Percentiles rank a stretch among this genome's conserved stretches.
These are phyloP conservation scores for Casuarina cunninghamiana DNA, from an alignment of 306 rosid species.

Conservation along the genomic window DNA sequence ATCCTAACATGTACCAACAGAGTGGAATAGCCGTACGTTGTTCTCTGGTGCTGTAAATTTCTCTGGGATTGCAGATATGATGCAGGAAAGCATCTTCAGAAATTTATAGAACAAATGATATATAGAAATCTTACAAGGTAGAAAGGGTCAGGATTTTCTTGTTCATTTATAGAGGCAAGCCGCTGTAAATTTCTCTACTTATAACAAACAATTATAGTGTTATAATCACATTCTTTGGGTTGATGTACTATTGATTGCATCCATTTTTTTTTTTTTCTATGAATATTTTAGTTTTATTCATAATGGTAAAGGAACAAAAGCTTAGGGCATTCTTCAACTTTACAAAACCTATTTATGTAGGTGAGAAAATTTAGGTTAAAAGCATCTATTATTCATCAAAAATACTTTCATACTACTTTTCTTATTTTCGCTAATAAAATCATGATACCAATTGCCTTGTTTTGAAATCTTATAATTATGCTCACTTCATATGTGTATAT, in stretches of 20 bases:
- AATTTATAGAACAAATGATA: neutral
- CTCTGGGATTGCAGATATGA: constrained; percentile 17
- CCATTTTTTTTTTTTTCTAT: no score
- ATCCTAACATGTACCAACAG: constrained; percentile 65
- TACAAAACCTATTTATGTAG: no score
- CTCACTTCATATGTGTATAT: no score
- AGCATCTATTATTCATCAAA: no score
- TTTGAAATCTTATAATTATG: no score
- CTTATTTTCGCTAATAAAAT: no score
- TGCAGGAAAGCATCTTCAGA: neutral
- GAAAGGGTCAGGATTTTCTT: constrained; percentile 7
- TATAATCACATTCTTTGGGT: neutral
- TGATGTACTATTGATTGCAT: neutral
- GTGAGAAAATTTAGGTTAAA: no score
- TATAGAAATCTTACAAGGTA: neutral
- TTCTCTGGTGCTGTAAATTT: constrained; percentile 11
- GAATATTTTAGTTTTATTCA: no score
- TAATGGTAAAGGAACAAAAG: no score
- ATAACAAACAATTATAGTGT: neutral
- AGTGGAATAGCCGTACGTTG: constrained; percentile 50
- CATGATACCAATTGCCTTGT: no score
- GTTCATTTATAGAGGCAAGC: constrained; percentile 12
- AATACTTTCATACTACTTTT: no score
- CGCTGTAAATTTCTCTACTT: constrained; percentile 21
- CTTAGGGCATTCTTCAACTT: no score